phyloP scores from a whole-genome alignment of 2,329 filamentous ascomycete genomes.

The Alternaria ventricosa region DNA sequence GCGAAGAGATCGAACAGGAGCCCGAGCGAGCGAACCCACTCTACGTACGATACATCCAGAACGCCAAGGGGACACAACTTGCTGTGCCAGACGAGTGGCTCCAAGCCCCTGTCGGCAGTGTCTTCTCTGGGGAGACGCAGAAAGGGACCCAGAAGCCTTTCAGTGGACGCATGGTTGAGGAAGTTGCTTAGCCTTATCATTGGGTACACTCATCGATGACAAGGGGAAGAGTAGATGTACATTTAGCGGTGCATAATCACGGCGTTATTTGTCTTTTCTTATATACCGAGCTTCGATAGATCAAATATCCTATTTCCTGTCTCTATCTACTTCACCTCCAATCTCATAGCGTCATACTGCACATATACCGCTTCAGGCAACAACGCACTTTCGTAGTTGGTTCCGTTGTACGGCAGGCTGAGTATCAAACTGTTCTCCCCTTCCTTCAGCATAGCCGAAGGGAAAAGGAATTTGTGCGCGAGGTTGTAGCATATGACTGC shows the following conservation, averaged over 20 bases:
- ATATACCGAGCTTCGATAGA: neutral
- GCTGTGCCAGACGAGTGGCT: conserved; percentile 74
- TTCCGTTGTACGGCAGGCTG: conserved; percentile 66
- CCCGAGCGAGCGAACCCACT: conserved; percentile 63
- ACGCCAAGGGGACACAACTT: conserved; percentile 64
- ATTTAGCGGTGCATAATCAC: conserved; percentile 2
- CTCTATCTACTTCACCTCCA: conserved; percentile 58
- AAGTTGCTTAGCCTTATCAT: conserved; percentile 34
- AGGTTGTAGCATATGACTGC: conserved; percentile 68
- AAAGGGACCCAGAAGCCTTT: conserved; percentile 33
- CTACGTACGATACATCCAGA: conserved; percentile 75
- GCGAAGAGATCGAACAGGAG: conserved; percentile 54
- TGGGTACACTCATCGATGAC: neutral
- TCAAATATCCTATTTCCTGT: neutral
- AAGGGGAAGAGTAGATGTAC: neutral
- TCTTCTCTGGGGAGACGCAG: conserved; percentile 57
- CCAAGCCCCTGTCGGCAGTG: conserved; percentile 64
- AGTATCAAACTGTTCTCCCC: conserved; percentile 64
- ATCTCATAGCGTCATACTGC: conserved; percentile 69
- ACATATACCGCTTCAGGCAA: conserved; percentile 60
- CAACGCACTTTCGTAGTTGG: conserved; percentile 60
- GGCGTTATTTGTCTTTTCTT: neutral
- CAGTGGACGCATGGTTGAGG: conserved; percentile 46
- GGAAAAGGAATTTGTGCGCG: conserved; percentile 65
- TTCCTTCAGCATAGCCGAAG: conserved; percentile 55